These are phyloP conservation scores for Eucalyptus sideroxylon DNA, from an alignment of 345 rosid species.

Conservation along the genomic window DNA sequence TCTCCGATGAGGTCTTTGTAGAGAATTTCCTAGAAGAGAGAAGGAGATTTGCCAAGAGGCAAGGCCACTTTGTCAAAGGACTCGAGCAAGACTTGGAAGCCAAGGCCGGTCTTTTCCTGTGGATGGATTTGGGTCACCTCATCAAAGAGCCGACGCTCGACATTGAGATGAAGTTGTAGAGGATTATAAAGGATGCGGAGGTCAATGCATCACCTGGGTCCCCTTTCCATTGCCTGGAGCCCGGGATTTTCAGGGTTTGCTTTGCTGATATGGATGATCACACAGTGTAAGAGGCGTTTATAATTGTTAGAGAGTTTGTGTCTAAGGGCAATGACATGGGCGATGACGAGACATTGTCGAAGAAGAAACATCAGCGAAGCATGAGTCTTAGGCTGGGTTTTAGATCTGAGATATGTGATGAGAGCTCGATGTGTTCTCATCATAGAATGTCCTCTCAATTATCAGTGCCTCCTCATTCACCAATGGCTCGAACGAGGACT, in stretches of 20 bases:
- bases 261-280: constrained; percentile 8
- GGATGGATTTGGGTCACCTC: constrained; percentile 1
- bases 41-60: not conserved
- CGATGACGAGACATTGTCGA: not conserved
- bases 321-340: not conserved
- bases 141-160: not conserved
- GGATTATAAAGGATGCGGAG: not conserved
- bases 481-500: constrained; percentile 34
- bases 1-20: not conserved
- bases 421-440: constrained; percentile 3
- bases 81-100: not conserved
- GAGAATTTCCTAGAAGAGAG: not conserved
- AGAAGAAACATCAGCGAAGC: constrained; percentile 10
- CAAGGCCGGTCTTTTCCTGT: not conserved
- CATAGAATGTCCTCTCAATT: constrained; percentile 13
- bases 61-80: not conserved
- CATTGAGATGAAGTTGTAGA: constrained; percentile 1
- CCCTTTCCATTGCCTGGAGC: constrained; percentile 2
- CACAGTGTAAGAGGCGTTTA: constrained; percentile 1
- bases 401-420: constrained; percentile 21
- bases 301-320: not conserved
- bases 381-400: constrained; percentile 35
- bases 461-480: constrained; percentile 11
- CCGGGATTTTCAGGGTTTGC: constrained; percentile 8
- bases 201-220: constrained; percentile 6